Conservation (phyloP, 192 early-diverging fungal species). For the Mortierella alpina region DNA sequence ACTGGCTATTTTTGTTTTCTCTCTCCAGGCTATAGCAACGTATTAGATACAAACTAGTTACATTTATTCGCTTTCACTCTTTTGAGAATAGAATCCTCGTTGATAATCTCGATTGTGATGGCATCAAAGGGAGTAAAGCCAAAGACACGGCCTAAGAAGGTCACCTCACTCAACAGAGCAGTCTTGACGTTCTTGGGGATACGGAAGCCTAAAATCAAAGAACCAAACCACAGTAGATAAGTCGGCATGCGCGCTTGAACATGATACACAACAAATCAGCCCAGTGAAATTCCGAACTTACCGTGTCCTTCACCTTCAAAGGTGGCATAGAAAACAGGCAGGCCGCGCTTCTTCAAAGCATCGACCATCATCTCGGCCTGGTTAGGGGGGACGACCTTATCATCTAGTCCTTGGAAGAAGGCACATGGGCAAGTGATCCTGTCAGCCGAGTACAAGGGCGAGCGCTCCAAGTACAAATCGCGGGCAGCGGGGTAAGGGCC, state of each 20-base stretch:
- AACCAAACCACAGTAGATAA: not conserved
- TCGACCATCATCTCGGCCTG: slow-evolving; percentile 81
- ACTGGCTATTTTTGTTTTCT: no score
- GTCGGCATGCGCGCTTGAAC: no score
- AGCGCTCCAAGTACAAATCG: slow-evolving; percentile 69
- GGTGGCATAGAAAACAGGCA: slow-evolving; percentile 68
- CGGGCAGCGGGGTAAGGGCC: slow-evolving; percentile 67
- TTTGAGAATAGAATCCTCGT: slow-evolving; percentile 39
- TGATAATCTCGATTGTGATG: slow-evolving; percentile 37
- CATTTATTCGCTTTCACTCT: no score
- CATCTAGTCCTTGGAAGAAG: slow-evolving; percentile 80
- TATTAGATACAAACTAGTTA: no score
- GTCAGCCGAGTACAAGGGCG: slow-evolving; percentile 71
- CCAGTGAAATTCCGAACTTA: slow-evolving; percentile 8
- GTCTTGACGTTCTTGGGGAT: slow-evolving; percentile 73
- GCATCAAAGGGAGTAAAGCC: slow-evolving; percentile 68
- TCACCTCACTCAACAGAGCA: slow-evolving; percentile 70
- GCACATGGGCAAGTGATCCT: slow-evolving; percentile 71
- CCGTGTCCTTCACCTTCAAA: slow-evolving; percentile 77
- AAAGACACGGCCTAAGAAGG: slow-evolving; percentile 77
- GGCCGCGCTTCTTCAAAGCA: slow-evolving; percentile 69
- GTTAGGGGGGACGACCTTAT: slow-evolving; percentile 81
- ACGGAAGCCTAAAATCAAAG: slow-evolving; percentile 63
- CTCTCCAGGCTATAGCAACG: no score
- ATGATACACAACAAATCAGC: not conserved